These are phyloP conservation scores for Cinnamomum micranthum DNA, from an alignment of 164 flowering plant species.

Conservation along the genomic window DNA sequence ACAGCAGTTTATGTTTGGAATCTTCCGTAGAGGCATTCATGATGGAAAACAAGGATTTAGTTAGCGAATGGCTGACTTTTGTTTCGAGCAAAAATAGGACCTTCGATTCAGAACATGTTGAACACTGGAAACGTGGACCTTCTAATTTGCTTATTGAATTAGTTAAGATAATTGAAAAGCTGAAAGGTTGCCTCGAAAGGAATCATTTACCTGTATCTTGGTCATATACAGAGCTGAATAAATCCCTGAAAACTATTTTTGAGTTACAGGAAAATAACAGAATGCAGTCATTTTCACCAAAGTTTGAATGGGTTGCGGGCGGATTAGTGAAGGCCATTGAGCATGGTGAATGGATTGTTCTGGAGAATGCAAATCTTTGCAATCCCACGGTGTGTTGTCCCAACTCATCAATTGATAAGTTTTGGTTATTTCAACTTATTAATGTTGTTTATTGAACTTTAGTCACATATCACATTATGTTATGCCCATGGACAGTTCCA, in stretches of 20 bases:
- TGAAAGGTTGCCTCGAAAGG: slow-evolving; percentile 31
- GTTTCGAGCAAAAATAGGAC: slow-evolving; percentile 31
- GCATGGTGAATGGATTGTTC: slow-evolving; percentile 90
- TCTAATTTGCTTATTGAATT: slow-evolving; percentile 36
- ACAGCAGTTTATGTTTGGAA: slow-evolving; percentile 43
- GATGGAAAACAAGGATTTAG: slow-evolving; percentile 28
- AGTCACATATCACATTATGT: not conserved
- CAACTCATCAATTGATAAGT: not conserved
- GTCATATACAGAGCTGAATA: slow-evolving; percentile 46
- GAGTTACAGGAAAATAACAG: slow-evolving; percentile 46
- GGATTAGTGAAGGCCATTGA: slow-evolving; percentile 79
- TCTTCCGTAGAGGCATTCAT: slow-evolving; percentile 27
- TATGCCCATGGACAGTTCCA: not conserved
- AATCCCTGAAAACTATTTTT: slow-evolving; percentile 28
- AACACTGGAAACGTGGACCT: slow-evolving; percentile 28
- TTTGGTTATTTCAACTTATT: not conserved
- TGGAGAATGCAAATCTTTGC: slow-evolving; percentile 97
- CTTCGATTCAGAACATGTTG: slow-evolving; percentile 24
- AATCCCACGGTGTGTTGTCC: slow-evolving; percentile 76
- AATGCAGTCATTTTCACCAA: slow-evolving; percentile 42
- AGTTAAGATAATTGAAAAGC: slow-evolving; percentile 50
- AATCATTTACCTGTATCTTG: slow-evolving; percentile 39
- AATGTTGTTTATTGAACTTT: not conserved
- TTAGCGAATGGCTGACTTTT: slow-evolving; percentile 57
- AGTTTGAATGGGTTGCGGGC: slow-evolving; percentile 96